Conservation (phyloP, 495 filamentous ascomycete species). For the Penicillium riverlandense region DNA sequence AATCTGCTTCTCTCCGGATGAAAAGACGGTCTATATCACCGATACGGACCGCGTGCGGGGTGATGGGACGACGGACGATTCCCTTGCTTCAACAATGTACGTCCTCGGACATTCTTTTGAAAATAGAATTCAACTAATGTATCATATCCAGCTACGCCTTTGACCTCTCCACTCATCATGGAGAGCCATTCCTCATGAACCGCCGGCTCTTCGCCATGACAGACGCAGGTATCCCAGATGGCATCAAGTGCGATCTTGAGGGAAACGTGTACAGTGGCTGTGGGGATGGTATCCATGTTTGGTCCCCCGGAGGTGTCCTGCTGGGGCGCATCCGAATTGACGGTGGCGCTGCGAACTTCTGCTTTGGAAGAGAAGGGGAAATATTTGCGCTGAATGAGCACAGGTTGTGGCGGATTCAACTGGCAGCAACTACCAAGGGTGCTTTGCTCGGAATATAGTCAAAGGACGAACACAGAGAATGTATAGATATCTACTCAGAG, state of each 20-base stretch:
- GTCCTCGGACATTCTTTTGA: neutral
- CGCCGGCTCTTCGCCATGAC: slow-evolving; percentile 54
- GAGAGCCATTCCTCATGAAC: slow-evolving; percentile 38
- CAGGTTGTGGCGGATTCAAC: slow-evolving; percentile 30
- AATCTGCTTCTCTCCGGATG: slow-evolving; percentile 40
- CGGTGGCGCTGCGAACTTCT: slow-evolving; percentile 35
- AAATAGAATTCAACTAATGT: neutral
- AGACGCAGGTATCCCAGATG: slow-evolving; percentile 49
- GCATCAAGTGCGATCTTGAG: slow-evolving; percentile 50
- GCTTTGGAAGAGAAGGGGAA: slow-evolving; percentile 33
- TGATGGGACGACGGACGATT: slow-evolving; percentile 13
- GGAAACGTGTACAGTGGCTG: slow-evolving; percentile 58
- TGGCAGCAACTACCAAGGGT: neutral
- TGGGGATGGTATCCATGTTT: slow-evolving; percentile 57
- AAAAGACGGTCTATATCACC: slow-evolving; percentile 42
- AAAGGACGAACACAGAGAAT: no score
- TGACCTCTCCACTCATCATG: slow-evolving; percentile 12
- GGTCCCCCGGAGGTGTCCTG: slow-evolving; percentile 47
- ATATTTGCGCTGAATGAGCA: slow-evolving; percentile 39
- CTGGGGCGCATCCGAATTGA: slow-evolving; percentile 45
- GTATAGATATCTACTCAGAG: no score
- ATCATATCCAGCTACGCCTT: slow-evolving; percentile 15
- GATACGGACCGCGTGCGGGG: slow-evolving; percentile 32
- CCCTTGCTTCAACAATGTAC: slow-evolving; percentile 20
- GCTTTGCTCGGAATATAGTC: no score